Percentiles rank a stretch among this genome's conserved stretches.
phyloP scores from a whole-genome alignment of 306 rosid genomes.

The Sicyos baderoa region DNA sequence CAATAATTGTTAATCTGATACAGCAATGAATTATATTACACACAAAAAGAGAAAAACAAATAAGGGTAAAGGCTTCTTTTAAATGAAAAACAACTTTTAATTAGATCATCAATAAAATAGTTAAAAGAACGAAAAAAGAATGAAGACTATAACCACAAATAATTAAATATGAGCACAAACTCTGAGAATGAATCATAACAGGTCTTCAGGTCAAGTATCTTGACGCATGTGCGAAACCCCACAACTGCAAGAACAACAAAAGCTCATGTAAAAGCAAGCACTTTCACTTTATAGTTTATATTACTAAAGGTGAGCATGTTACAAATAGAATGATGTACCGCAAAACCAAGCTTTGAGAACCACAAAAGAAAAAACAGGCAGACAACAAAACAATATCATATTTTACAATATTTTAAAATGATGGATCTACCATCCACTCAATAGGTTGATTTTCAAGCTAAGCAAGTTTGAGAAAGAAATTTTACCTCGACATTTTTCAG shows the following conservation, averaged over 20 bases:
- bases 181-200: neutral
- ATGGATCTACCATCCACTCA: constrained; percentile 12
- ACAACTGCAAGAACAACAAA: constrained; percentile 55
- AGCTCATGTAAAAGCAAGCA: constrained; percentile 13
- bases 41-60: neutral
- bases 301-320: neutral
- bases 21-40: neutral
- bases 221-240: constrained; percentile 91
- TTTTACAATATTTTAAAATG: neutral
- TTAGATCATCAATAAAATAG: constrained; percentile 3
- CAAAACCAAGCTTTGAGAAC: neutral
- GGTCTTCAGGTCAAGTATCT: constrained; percentile 35
- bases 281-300: neutral
- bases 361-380: neutral
- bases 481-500: constrained; percentile 85
- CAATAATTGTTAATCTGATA: constrained; percentile 1
- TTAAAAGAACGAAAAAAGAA: neutral
- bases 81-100: neutral
- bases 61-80: neutral
- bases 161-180: constrained; percentile 8
- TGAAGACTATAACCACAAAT: neutral
- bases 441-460: neutral
- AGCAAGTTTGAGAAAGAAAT: constrained; percentile 8
- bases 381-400: too few species aligned
- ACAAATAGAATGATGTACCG: neutral